Evolutionary conservation across 2,329 filamentous ascomycete genomes (phyloP).

Genomic region (Allantophomopsis cytisporea): DNA sequence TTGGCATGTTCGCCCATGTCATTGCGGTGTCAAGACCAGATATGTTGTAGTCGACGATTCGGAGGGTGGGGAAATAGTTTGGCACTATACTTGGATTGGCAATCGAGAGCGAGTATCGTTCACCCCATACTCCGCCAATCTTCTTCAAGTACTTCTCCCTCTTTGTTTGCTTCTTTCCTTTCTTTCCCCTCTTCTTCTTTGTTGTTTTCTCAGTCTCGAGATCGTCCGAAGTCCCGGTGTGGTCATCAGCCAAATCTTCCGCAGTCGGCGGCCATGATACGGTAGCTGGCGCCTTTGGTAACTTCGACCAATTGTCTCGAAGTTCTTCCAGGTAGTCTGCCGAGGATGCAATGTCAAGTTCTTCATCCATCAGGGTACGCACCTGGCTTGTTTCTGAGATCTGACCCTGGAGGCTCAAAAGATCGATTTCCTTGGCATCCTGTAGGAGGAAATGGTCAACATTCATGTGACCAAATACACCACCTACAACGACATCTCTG

Average conservation of each 20-base stretch:
- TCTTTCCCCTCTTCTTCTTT: conserved; percentile 29
- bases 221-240: conserved; percentile 6
- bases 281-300: conserved; percentile 39
- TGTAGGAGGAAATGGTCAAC: conserved; percentile 94
- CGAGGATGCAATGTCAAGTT: conserved; percentile 53
- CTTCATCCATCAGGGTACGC: conserved; percentile 30
- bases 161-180: conserved; percentile 38
- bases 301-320: conserved; percentile 60
- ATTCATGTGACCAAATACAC: conserved; percentile 93
- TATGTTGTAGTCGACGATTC: conserved; percentile 93
- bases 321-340: conserved; percentile 69
- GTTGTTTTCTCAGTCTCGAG: conserved; percentile 14
- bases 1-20: conserved; percentile 9
- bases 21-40: conserved; percentile 23
- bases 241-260: background rate
- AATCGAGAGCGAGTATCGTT: conserved; percentile 71
- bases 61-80: conserved; percentile 78
- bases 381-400: conserved; percentile 10
- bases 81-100: conserved; percentile 83
- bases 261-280: conserved; percentile 5
- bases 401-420: conserved; percentile 27
- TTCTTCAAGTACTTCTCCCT: conserved; percentile 43
- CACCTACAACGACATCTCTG: conserved; percentile 72
- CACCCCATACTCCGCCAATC: conserved; percentile 69
- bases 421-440: conserved; percentile 64